Percentiles rank a stretch among this genome's conserved stretches.
These are phyloP conservation scores for Venturia pyrina DNA, from an alignment of 2,329 filamentous ascomycete species.

Conservation along the genomic window DNA sequence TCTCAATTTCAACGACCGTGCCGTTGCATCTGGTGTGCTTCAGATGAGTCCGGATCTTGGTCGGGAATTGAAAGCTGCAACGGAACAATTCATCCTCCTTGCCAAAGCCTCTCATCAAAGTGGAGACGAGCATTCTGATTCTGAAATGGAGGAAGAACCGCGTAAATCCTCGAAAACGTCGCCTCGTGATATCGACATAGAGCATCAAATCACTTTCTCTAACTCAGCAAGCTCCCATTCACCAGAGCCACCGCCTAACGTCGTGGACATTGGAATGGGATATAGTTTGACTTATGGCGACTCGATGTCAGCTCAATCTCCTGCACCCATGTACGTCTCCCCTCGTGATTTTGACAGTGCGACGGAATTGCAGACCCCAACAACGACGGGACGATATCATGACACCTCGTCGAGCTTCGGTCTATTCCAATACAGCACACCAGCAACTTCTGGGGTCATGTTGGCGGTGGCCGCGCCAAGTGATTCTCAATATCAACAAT, in stretches of 20 bases:
- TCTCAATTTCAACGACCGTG: slow-evolving; percentile 53
- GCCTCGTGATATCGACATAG: not conserved
- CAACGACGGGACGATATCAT: slow-evolving; percentile 2
- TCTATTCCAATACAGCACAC: not conserved
- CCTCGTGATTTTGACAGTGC: not conserved
- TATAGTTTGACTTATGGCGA: slow-evolving; percentile 11
- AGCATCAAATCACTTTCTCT: not conserved
- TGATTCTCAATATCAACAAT: not conserved
- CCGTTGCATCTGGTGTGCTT: slow-evolving; percentile 47
- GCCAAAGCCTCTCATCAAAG: slow-evolving; percentile 32
- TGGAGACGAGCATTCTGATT: slow-evolving; percentile 15
- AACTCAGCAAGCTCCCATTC: not conserved
- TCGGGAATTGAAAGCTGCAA: slow-evolving; percentile 46
- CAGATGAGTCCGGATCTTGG: slow-evolving; percentile 47
- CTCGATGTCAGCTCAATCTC: slow-evolving; percentile 10
- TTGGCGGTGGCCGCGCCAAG: not conserved
- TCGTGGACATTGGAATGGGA: slow-evolving; percentile 14
- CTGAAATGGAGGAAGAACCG: slow-evolving; percentile 18
- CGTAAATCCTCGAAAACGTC: not conserved
- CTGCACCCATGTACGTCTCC: slow-evolving; percentile 2
- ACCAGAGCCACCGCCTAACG: not conserved
- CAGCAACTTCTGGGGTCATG: not conserved
- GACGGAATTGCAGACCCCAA: not conserved
- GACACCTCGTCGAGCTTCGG: not conserved
- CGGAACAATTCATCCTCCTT: slow-evolving; percentile 48